Conservation (phyloP, 2,329 filamentous ascomycete species). For the Arthrobotrys iridis region DNA sequence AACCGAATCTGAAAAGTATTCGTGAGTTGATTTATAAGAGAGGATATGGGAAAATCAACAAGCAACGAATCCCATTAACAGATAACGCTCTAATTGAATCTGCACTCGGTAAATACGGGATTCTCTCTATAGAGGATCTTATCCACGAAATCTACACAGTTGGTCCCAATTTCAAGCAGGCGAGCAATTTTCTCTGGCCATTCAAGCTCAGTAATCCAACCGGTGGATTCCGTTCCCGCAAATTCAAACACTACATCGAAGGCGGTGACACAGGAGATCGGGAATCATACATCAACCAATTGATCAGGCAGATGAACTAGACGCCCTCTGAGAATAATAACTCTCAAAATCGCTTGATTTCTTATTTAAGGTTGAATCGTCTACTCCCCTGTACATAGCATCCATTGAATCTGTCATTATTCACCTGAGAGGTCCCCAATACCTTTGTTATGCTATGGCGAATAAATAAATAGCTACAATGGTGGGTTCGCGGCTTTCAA, state of each 20-base stretch:
- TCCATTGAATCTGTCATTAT: neutral
- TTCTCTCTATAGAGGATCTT: conserved; percentile 98
- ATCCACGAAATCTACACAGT: conserved; percentile 99
- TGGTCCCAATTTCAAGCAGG: conserved; percentile 99
- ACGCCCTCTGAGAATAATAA: neutral
- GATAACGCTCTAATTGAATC: conserved; percentile 99
- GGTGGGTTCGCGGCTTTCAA: no score
- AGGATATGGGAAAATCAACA: conserved; percentile 98
- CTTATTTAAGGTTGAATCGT: no score
- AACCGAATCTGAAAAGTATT: conserved; percentile 98
- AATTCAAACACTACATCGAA: conserved; percentile 99
- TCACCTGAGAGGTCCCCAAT: neutral
- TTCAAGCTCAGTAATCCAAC: conserved; percentile 99
- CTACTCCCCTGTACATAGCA: conserved; percentile 11
- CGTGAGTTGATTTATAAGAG: conserved; percentile 99
- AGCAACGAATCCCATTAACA: conserved; percentile 94
- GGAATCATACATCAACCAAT: conserved; percentile 95
- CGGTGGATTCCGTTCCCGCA: conserved; percentile 93
- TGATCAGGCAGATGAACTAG: conserved; percentile 99
- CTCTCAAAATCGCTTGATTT: neutral
- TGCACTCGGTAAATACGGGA: conserved; percentile 96
- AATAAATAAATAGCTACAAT: neutral
- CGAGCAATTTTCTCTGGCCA: conserved; percentile 98
- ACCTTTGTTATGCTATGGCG: neutral
- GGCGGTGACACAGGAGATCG: conserved; percentile 99